Evolutionary conservation across 2,329 filamentous ascomycete genomes (phyloP), one percentile per base, ranked within the genome.

Genomic region (Pseudogymnoascus sp.): DNA sequence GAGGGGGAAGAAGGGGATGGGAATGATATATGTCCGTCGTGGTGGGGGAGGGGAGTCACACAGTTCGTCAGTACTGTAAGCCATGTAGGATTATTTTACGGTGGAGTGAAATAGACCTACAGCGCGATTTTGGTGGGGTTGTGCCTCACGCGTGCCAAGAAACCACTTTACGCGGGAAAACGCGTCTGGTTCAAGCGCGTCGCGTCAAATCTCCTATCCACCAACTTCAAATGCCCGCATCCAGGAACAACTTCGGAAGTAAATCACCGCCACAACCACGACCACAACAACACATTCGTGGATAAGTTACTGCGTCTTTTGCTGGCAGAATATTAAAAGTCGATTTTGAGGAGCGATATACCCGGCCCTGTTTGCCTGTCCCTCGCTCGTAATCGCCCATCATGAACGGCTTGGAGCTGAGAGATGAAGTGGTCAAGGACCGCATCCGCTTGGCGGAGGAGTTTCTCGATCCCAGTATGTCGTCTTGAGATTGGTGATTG

Each of bases 391-490:
- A 58, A 31, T 58, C 52, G 52, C 52, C 45, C 58, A 66, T 4
- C 26, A 73, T 94, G 89, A 89, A 92, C 69, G 83, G 80, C 65
- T 79, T 85, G 68, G 85, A 89, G 78, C 84, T 95, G 70, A 85
- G 88, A 75, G 92, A 97, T 81, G 90, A 94, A 76, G 91, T 88
- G 68, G 86, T 88, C 70, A 84, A 86, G 69, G 88, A 95, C 78
- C 90, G 92, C 71, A 85, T 96, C 74, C 89, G 91, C 70, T 85
- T 89, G 67, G 92, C 91, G n/a, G 84, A 89, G 70, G 92, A 97
- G 74, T 97, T 97, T 72, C 85, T 97, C 45, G 93, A 97, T 79
- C 93, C 93, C 65, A 87, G 92, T 96, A 83, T 71, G 87, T 75
- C 26, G 55, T 37, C 49, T 23, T 26, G 35, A 45, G 19, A 23